Conservation (phyloP, 2,329 filamentous ascomycete species). For the Aulographum hederae region DNA sequence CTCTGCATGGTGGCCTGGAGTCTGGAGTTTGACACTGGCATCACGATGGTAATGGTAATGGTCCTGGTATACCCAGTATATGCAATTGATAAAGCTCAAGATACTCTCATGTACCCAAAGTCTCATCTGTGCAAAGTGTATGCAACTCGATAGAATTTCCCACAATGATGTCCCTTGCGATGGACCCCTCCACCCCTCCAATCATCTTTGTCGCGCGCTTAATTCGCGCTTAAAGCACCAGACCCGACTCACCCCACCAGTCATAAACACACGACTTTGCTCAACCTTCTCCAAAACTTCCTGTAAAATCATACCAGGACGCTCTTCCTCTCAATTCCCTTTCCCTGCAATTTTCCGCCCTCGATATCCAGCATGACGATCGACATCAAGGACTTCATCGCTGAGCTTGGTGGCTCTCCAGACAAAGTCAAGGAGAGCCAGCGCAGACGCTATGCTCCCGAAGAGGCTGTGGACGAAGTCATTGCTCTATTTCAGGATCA, state of each 20-base stretch:
- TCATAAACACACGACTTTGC: not conserved
- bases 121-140: not conserved
- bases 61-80: too few species aligned
- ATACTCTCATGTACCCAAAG: not conserved
- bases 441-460: conserved; percentile 58
- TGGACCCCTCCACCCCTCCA: too few species aligned
- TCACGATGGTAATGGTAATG: too few species aligned
- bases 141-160: not conserved
- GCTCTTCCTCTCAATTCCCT: not conserved
- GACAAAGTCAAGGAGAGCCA: conserved; percentile 87
- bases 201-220: too few species aligned
- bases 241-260: too few species aligned
- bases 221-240: too few species aligned
- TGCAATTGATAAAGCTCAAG: too few species aligned
- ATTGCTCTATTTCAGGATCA: conserved; percentile 77
- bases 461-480: conserved; percentile 78
- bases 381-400: conserved; percentile 32
- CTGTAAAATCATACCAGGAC: not conserved
- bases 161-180: not conserved
- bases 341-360: not conserved
- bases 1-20: too few species aligned
- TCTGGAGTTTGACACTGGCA: too few species aligned
- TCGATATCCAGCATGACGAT: conserved; percentile 12
- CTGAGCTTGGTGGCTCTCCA: conserved; percentile 78
- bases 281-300: not conserved